Conservation (phyloP, 495 filamentous ascomycete genomes). For the Tricharina praecox region DNA sequence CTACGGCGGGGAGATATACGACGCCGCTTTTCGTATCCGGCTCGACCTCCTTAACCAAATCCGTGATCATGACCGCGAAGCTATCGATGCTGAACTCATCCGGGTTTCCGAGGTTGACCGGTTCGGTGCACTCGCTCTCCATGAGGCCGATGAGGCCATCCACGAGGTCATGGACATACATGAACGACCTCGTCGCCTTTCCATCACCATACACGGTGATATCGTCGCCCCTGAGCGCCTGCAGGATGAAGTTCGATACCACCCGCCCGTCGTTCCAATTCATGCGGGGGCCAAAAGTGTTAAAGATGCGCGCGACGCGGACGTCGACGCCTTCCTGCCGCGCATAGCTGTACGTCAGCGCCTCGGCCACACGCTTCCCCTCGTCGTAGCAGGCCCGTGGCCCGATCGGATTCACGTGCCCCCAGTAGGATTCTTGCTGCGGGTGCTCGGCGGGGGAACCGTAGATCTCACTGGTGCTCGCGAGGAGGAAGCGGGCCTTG, state of each 20-base stretch:
- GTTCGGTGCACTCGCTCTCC: slow-evolving; percentile 20
- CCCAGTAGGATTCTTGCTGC: slow-evolving; percentile 25
- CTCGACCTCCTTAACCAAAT: slow-evolving; percentile 13
- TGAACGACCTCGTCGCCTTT: slow-evolving; percentile 23
- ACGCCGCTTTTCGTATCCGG: slow-evolving; percentile 6
- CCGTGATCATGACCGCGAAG: slow-evolving; percentile 20
- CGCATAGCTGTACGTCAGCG: slow-evolving; percentile 25
- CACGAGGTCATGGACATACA: slow-evolving; percentile 24
- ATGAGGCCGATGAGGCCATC: slow-evolving; percentile 23
- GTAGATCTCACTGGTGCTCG: slow-evolving; percentile 25
- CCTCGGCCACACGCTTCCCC: slow-evolving; percentile 27
- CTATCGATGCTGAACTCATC: slow-evolving; percentile 23
- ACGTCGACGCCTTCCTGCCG: slow-evolving; percentile 24
- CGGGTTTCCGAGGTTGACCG: slow-evolving; percentile 26
- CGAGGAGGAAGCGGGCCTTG: slow-evolving; percentile 26
- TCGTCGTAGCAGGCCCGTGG: slow-evolving; percentile 27
- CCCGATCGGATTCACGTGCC: slow-evolving; percentile 26
- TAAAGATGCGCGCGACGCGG: slow-evolving; percentile 27
- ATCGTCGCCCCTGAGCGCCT: slow-evolving; percentile 17
- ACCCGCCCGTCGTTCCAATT: slow-evolving; percentile 24
- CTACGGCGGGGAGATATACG: slow-evolving; percentile 18
- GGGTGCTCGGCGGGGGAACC: slow-evolving; percentile 24
- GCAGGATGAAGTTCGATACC: slow-evolving; percentile 27
- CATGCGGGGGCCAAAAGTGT: slow-evolving; percentile 27
- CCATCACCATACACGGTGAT: slow-evolving; percentile 25